Percentiles rank a stretch among this genome's conserved stretches.
phyloP scores from a whole-genome alignment of 352 stramenopile species.

The Aphanomyces invadans region DNA sequence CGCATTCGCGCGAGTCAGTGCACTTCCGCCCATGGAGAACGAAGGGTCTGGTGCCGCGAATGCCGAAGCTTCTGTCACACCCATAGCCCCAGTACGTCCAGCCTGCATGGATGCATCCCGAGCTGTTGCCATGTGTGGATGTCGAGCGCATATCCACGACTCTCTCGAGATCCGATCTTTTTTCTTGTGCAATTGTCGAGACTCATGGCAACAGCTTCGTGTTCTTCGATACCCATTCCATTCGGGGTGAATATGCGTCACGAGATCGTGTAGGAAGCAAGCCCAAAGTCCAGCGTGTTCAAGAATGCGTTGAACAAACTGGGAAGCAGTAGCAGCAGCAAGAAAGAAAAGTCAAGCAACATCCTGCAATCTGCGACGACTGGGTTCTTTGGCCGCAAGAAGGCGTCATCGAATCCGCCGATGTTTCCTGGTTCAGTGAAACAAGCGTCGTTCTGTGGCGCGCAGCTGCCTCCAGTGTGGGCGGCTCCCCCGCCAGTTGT shows the following conservation, averaged over 20 bases:
- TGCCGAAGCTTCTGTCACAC: neutral
- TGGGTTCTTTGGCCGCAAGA: constrained; percentile 57
- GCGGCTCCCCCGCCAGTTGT: constrained; percentile 50
- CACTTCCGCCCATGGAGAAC: constrained; percentile 13
- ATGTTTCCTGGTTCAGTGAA: constrained; percentile 60
- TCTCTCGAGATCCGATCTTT: too few relatives aligned
- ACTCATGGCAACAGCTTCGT: too few relatives aligned
- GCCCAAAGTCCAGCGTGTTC: constrained; percentile 31
- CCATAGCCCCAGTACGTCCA: neutral
- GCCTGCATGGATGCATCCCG: neutral
- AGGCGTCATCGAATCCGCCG: constrained; percentile 26
- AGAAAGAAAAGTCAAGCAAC: constrained; percentile 63
- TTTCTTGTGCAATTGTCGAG: too few relatives aligned
- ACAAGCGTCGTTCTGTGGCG: constrained; percentile 47
- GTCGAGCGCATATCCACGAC: too few relatives aligned
- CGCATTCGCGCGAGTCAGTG: neutral
- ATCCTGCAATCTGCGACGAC: constrained; percentile 37
- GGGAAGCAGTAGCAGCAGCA: constrained; percentile 16
- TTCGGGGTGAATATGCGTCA: neutral
- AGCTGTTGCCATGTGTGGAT: neutral
- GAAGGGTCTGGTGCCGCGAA: neutral
- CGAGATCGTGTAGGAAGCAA: constrained; percentile 17
- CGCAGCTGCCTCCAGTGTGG: constrained; percentile 70
- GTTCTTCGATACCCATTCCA: neutral
- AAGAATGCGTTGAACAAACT: constrained; percentile 77